Base-by-base conservation (phyloP, 495 filamentous ascomycete species). In the Lasiosphaeriaceae sp. region DNA sequence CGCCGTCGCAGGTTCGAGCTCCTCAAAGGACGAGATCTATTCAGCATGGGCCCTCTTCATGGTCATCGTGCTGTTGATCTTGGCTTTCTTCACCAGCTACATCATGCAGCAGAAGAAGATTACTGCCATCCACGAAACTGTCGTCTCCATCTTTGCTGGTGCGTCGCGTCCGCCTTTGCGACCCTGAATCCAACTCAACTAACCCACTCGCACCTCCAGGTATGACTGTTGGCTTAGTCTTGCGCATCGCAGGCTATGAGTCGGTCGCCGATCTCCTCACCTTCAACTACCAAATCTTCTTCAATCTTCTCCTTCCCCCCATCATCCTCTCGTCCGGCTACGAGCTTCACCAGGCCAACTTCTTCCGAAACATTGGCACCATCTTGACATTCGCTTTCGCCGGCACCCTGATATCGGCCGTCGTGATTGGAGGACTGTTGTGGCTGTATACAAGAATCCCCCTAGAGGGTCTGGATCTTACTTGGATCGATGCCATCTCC, bases 281-380 rank as follows among this genome's bases (percentile, higher is more conserved):
- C 70, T 98, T 98, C 78, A 86, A 97, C 76, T 96, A 97, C 71
- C 92, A 97, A 66, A 92, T 96, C 73, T 98, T 98, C 79, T 98
- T 98, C 78, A 98, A 97, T 72, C 84, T 98, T 54, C 86, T 98
- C 39, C 86, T 98, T 29, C 94, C 94, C 34, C 94, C 94, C 8
- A 98, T 98, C 66, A 98, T 98, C 71, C 80, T 98, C 43, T 92
- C 92, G 35, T 96, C 92, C 31, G 94, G 94, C 41, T 98, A 97
- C 75, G 94, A 98, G 72, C 72, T 98, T 37, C 94, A 98, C 70
- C 94, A 98, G 75, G 90, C 87, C 55, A 97, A 97, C 75, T 97
- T 97, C 77, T 97, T 97, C 70, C 89, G 95, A 52, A 96, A 97
- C 67, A 96, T 97, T 58, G 95, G 94, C 43, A 95, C 91, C 2